A percentile compares a stretch with the other conserved stretches of the same genome.
These are phyloP conservation scores for Cyclaneusma minus DNA, from an alignment of 2,329 filamentous ascomycete genomes.

Conservation along the genomic window DNA sequence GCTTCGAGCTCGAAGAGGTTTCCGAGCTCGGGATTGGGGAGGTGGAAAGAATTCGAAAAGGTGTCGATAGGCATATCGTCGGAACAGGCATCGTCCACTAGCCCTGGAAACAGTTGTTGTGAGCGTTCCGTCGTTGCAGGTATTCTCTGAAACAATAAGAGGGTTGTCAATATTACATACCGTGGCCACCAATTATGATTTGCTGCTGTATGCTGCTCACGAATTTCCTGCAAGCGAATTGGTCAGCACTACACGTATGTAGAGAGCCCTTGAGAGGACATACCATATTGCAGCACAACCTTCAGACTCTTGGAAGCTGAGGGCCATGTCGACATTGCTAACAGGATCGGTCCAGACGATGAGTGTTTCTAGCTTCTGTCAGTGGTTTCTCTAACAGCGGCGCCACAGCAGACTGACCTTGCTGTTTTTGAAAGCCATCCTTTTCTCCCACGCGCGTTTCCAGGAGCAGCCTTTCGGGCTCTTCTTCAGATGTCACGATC, in stretches of 20 bases:
- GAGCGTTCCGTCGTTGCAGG: conserved; percentile 1
- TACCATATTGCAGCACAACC: conserved; percentile 89
- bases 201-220: conserved; percentile 73
- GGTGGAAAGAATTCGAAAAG: conserved; percentile 48
- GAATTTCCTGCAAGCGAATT: conserved; percentile 56
- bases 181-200: conserved; percentile 45
- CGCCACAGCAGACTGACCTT: conserved; percentile 42
- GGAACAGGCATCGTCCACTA: conserved; percentile 66
- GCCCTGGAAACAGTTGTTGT: conserved; percentile 12
- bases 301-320: conserved; percentile 95
- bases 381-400: conserved; percentile 16
- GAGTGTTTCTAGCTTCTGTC: conserved; percentile 57
- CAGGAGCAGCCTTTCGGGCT: conserved; percentile 66
- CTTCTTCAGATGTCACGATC: conserved; percentile 84
- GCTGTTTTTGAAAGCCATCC: conserved; percentile 95
- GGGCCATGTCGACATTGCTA: conserved; percentile 85
- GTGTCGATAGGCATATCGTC: conserved; percentile 70
- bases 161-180: conserved; percentile 25
- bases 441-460: conserved; percentile 86
- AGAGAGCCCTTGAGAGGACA: conserved; percentile 18
- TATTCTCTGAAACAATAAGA: neutral
- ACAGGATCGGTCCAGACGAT: conserved; percentile 90
- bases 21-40: conserved; percentile 67
- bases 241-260: neutral
- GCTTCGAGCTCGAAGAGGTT: conserved; percentile 75